A percentile compares a stretch with the other conserved stretches of the same genome.
Conservation (phyloP, 768 basidiomycete genomes). For the Suillus paluster region DNA sequence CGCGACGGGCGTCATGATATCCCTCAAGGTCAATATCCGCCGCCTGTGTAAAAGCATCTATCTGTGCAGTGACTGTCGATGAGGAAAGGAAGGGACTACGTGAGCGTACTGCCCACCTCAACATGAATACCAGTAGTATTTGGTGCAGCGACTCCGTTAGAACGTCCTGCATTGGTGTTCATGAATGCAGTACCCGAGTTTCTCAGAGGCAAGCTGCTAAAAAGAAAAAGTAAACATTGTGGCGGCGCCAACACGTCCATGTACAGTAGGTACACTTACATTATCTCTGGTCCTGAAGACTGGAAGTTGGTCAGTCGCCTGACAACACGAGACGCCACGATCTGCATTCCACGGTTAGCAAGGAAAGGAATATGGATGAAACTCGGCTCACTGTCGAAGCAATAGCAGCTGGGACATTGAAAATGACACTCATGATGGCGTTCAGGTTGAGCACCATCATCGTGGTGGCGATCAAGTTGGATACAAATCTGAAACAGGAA, state of each 20-base stretch:
- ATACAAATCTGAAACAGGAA: conserved; percentile 37
- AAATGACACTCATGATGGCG: conserved; percentile 66
- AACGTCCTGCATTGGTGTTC: conserved; percentile 13
- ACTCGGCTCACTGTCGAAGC: conserved; percentile 48
- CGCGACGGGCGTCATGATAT: neutral
- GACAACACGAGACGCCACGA: conserved; percentile 63
- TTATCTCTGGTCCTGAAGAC: conserved; percentile 30
- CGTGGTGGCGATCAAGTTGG: conserved; percentile 48
- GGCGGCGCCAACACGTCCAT: neutral
- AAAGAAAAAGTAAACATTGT: neutral
- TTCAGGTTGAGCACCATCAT: conserved; percentile 73
- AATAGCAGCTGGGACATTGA: conserved; percentile 67
- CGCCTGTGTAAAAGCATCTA: conserved; percentile 32
- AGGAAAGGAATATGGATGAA: neutral
- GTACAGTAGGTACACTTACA: conserved; percentile 24
- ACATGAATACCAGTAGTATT: conserved; percentile 33
- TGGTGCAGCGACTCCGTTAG: neutral
- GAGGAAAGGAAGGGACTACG: conserved; percentile 1
- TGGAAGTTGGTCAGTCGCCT: conserved; percentile 59
- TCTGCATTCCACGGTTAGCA: conserved; percentile 36
- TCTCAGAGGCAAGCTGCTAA: conserved; percentile 22
- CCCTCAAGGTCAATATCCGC: conserved; percentile 4
- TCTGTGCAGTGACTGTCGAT: conserved; percentile 20
- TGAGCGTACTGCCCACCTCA: conserved; percentile 30
- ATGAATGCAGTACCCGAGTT: conserved; percentile 24